phyloP scores from a whole-genome alignment of 805 yeast genomes.

The Cyberlindnera mycetangii region DNA sequence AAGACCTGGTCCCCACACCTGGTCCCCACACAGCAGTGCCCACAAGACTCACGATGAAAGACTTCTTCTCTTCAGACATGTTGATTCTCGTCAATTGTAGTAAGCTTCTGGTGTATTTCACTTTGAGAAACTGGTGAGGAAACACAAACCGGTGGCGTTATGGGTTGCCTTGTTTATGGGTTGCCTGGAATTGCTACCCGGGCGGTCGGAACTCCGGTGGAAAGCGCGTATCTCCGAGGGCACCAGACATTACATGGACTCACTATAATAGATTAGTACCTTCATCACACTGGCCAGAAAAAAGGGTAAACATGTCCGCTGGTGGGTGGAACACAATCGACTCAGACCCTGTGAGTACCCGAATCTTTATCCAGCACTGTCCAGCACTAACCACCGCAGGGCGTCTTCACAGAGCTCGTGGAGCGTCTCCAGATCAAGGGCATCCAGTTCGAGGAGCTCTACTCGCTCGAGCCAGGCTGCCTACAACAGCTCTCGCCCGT shows the following conservation, averaged over 20 bases:
- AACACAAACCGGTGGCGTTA: neutral
- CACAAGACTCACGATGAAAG: constrained; percentile 24
- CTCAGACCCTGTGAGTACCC: constrained; percentile 48
- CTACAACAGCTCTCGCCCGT: constrained; percentile 38
- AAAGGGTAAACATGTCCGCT: too few relatives aligned
- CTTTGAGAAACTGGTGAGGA: neutral
- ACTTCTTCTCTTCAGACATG: constrained; percentile 28
- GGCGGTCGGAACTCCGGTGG: neutral
- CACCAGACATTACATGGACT: too few relatives aligned
- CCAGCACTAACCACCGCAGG: constrained; percentile 31
- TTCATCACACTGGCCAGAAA: too few relatives aligned
- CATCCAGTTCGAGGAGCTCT: constrained; percentile 57
- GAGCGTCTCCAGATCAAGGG: constrained; percentile 50
- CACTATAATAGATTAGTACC: too few relatives aligned
- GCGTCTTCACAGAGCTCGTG: constrained; percentile 62
- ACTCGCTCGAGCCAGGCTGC: constrained; percentile 46
- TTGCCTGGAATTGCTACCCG: neutral
- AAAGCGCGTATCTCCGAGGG: too few relatives aligned
- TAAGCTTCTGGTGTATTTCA: neutral
- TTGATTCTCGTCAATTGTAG: neutral
- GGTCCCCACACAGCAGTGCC: neutral
- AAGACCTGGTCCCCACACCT: neutral
- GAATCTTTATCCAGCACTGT: constrained; percentile 15
- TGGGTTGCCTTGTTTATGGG: too few relatives aligned
- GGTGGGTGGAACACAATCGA: constrained; percentile 59